Conservation (phyloP, 306 rosid species). For the Gynostemma pentaphyllum region DNA sequence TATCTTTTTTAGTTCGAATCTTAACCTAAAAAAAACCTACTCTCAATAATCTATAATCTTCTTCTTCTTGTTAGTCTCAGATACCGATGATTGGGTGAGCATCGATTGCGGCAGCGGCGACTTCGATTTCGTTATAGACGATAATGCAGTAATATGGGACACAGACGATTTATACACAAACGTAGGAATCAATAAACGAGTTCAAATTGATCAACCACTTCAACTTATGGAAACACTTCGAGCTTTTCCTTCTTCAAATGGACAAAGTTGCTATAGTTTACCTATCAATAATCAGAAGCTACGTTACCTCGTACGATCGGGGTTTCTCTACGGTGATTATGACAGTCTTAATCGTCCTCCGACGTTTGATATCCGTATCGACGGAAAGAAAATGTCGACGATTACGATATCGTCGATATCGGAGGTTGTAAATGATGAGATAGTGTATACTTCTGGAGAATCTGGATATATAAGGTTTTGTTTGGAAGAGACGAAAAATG, state of each 20-base stretch:
- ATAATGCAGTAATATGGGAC: not conserved
- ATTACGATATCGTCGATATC: not conserved
- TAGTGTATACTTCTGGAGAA: not conserved
- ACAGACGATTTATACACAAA: not conserved
- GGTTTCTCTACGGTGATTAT: slow-evolving; percentile 9
- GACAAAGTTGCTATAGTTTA: slow-evolving; percentile 1
- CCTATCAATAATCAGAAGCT: not conserved
- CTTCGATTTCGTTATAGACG: not conserved
- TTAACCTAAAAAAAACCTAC: too few species aligned
- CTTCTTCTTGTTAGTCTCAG: not conserved
- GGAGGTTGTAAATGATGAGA: not conserved
- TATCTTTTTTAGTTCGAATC: too few species aligned
- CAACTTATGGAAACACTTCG: not conserved
- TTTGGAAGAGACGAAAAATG: not conserved
- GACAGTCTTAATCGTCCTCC: slow-evolving; percentile 1
- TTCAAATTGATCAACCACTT: not conserved
- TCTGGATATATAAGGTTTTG: not conserved
- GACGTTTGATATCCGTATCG: not conserved
- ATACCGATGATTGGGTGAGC: slow-evolving; percentile 1
- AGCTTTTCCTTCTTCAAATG: not conserved
- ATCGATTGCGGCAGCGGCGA: slow-evolving; percentile 1
- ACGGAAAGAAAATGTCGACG: not conserved
- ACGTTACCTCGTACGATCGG: slow-evolving; percentile 8
- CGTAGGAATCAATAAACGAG: not conserved
- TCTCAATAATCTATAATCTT: too few species aligned